Conservation (phyloP, 306 rosid genomes). For the Glycine soja region DNA sequence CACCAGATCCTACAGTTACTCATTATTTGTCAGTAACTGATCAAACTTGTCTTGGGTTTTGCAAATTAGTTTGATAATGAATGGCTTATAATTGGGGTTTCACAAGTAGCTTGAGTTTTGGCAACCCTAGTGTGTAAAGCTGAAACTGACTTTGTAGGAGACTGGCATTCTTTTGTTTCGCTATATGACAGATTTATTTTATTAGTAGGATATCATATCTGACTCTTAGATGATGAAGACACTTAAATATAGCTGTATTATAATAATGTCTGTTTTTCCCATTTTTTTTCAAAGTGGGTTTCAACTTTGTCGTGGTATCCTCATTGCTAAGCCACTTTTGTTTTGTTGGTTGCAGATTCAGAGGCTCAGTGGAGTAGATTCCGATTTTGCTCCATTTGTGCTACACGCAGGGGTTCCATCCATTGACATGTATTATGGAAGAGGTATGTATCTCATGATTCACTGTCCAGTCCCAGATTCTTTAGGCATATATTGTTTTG, state of each 20-base stretch:
- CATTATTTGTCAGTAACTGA: background rate
- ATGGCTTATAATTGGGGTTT: background rate
- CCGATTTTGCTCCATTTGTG: conserved; percentile 93
- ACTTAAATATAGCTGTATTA: background rate
- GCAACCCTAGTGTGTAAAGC: background rate
- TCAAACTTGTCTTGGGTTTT: conserved; percentile 1
- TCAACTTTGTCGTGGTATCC: conserved; percentile 23
- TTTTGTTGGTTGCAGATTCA: conserved; percentile 68
- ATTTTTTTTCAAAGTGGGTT: background rate
- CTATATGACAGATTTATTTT: background rate
- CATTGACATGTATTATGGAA: conserved; percentile 83
- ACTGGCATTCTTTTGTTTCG: too few relatives aligned
- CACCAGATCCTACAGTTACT: background rate
- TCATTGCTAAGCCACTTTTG: conserved; percentile 43
- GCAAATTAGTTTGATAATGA: background rate
- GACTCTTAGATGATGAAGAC: background rate
- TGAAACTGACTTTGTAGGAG: too few relatives aligned
- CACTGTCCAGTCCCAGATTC: too few relatives aligned
- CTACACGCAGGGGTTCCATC: conserved; percentile 96
- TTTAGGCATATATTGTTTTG: background rate
- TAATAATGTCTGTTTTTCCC: background rate
- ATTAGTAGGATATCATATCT: background rate
- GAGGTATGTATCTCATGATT: conserved; percentile 57
- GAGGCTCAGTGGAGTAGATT: conserved; percentile 77
- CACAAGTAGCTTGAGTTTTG: background rate